Conservation (phyloP, 1,139 yeast species). For the Kodamaea suecica region DNA sequence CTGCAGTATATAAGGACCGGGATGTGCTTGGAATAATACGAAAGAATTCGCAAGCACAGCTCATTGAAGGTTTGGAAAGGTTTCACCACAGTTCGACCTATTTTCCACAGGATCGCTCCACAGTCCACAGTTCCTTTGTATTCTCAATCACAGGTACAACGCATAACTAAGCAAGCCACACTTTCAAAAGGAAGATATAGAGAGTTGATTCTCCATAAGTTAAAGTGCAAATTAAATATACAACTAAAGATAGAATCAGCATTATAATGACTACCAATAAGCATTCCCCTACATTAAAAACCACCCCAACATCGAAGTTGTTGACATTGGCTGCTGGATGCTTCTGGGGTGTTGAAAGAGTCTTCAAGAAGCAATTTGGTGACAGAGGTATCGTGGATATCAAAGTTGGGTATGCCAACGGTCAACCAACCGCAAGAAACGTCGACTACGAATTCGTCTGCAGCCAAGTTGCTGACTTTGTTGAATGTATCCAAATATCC, state of each 20-base stretch:
- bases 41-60: too few species aligned
- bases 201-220: background rate
- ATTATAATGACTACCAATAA: conserved; percentile 18
- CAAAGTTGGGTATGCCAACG: conserved; percentile 90
- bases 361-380: conserved; percentile 64
- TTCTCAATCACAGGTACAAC: too few species aligned
- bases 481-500: conserved; percentile 78
- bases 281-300: conserved; percentile 28
- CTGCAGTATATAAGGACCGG: background rate
- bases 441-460: conserved; percentile 82
- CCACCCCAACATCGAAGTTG: conserved; percentile 42
- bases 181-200: background rate
- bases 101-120: too few species aligned
- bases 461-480: conserved; percentile 64
- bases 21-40: too few species aligned
- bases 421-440: conserved; percentile 40
- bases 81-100: background rate
- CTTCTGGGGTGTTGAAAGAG: conserved; percentile 94
- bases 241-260: too few species aligned
- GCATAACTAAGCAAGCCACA: too few species aligned
- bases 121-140: too few species aligned
- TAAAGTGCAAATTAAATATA: background rate
- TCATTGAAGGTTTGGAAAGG: background rate
- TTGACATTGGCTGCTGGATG: conserved; percentile 80
- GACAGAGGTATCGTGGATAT: conserved; percentile 68